Percentiles rank a stretch among this genome's conserved stretches.
phyloP scores from a whole-genome alignment of 352 stramenopile genomes.

The Pythium rishiriense region DNA sequence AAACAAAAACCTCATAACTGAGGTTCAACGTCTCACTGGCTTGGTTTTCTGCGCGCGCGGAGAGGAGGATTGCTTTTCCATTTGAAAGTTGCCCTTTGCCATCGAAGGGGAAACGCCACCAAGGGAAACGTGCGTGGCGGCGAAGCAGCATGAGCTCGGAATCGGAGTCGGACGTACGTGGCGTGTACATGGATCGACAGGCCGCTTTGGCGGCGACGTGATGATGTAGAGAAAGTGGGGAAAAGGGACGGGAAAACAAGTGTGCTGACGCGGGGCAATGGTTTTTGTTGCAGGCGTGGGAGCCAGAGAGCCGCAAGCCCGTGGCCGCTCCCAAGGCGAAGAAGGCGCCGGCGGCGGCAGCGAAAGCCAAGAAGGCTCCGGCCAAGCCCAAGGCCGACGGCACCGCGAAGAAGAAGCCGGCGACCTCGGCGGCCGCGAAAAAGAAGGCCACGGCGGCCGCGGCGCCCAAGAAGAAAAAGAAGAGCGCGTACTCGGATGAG shows the following conservation, averaged over 20 bases:
- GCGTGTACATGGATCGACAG: neutral
- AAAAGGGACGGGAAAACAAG: neutral
- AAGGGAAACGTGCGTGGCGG: constrained; percentile 17
- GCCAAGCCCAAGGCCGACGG: constrained; percentile 35
- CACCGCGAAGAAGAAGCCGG: constrained; percentile 18
- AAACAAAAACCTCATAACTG: constrained; percentile 15
- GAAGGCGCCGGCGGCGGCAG: constrained; percentile 28
- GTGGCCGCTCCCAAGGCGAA: constrained; percentile 24
- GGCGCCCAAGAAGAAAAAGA: constrained; percentile 58
- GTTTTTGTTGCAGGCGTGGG: constrained; percentile 18
- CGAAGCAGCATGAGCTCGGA: constrained; percentile 22
- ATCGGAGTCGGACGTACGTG: constrained; percentile 26
- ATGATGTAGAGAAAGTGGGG: neutral
- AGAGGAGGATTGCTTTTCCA: neutral
- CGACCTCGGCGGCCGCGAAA: constrained; percentile 31
- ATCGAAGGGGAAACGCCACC: constrained; percentile 8
- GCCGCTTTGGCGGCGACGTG: neutral
- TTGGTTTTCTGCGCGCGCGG: constrained; percentile 12
- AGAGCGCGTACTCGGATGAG: constrained; percentile 42
- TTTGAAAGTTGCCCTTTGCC: constrained; percentile 32
- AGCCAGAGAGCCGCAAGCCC: constrained; percentile 27
- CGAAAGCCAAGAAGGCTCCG: constrained; percentile 28
- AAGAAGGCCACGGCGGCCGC: constrained; percentile 33
- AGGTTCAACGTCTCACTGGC: constrained; percentile 15
- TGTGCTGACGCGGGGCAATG: neutral